phyloP scores from a whole-genome alignment of 768 basidiomycete genomes.

The Termitomyces sp. region DNA sequence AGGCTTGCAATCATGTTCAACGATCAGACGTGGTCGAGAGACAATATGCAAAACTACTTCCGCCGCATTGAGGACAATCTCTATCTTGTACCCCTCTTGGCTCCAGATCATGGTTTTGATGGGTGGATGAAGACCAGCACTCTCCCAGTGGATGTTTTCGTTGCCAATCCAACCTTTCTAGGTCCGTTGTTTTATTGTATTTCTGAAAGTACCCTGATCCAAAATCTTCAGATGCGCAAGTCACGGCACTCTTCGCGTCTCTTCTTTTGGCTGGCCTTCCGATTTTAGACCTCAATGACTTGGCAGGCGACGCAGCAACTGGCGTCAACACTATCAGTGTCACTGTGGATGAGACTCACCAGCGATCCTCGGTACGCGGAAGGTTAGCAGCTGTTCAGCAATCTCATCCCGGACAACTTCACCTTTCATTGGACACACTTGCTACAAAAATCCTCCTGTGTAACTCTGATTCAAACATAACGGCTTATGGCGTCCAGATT shows the following conservation, averaged over 20 bases:
- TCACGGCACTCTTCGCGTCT: constrained; percentile 18
- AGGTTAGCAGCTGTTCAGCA: constrained; percentile 18
- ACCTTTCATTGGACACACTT: constrained; percentile 23
- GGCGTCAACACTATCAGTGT: constrained; percentile 21
- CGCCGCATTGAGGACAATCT: constrained; percentile 25
- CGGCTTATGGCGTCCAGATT: constrained; percentile 24
- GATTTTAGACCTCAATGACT: constrained; percentile 22
- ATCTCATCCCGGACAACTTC: constrained; percentile 13
- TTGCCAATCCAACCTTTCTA: constrained; percentile 20
- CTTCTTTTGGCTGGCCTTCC: constrained; percentile 15
- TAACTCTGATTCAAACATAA: constrained; percentile 5
- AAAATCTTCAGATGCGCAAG: constrained; percentile 20
- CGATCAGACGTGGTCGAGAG: constrained; percentile 24
- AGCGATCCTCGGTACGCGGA: constrained; percentile 24
- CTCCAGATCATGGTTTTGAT: constrained; percentile 25
- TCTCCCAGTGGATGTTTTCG: constrained; percentile 19
- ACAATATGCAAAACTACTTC: constrained; percentile 30
- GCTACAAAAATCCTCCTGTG: constrained; percentile 23
- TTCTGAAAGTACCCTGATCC: neutral
- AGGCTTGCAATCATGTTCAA: constrained; percentile 21
- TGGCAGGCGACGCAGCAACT: constrained; percentile 17
- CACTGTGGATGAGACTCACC: constrained; percentile 24
- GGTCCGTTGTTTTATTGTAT: constrained; percentile 12
- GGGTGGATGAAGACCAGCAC: constrained; percentile 28
- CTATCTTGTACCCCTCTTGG: constrained; percentile 13